Base-by-base conservation (phyloP, 106 monocot species). In the Allium cepa region DNA sequence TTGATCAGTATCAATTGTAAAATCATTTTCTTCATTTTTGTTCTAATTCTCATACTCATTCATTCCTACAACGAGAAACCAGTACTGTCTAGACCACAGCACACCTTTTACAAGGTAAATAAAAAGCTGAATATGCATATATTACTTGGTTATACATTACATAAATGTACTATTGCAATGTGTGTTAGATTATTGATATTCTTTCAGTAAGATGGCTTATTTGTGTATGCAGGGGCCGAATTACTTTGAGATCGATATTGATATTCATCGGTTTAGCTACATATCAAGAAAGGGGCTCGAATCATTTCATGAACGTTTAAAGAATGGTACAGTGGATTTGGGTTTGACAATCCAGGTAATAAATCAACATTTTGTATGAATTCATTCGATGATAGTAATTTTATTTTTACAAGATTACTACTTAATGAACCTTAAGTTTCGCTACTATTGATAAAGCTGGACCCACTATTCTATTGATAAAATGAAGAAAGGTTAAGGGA, bases 11-110 rank as follows among this genome's bases (percentile, higher is more conserved):
- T n/a, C n/a, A n/a, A n/a, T n/a, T n/a, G n/a, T n/a, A n/a, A n/a
- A n/a, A n/a, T n/a, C n/a, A n/a, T n/a, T n/a, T n/a, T n/a, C n/a
- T n/a, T n/a, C n/a, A n/a, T n/a, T n/a, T n/a, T n/a, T n/a, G n/a
- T n/a, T n/a, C n/a, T n/a, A n/a, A n/a, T n/a, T n/a, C n/a, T n/a
- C n/a, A n/a, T n/a, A n/a, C 81, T 96, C 49, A 52, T 96, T 58
- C 74, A 82, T 64, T 85, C 91, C 17, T 96, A 96, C 53, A 91
- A 96, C 49, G 91, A 86, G 50, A 96, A 96, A 80, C 96, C 96
- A 51, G 91, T 96, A 17, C 91, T 96, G 61, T 96, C 96, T 60
- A 88, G 96, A 28, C 96, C 96, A 15, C 96, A 96, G 48, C 96
- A 96, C 67, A 79, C 55, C 67, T 96, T 96, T 72, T 96, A 86